phyloP scores from a whole-genome alignment of 2,329 filamentous ascomycete species.

The Arthrobotrys iridis region DNA sequence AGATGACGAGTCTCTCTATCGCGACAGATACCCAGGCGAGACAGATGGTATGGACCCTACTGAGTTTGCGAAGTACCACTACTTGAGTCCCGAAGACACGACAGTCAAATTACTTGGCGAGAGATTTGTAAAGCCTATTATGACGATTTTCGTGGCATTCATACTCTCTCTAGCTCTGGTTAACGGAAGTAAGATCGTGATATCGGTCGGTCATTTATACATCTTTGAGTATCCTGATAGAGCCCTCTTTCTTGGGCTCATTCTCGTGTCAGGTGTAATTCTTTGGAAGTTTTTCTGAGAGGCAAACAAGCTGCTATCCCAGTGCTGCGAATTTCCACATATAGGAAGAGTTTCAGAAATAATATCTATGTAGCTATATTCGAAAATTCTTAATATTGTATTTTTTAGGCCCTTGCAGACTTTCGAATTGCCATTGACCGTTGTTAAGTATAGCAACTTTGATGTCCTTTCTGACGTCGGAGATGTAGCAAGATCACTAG shows the following conservation, averaged over 20 bases:
- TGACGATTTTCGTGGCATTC: conserved; percentile 15
- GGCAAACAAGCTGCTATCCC: too few species aligned
- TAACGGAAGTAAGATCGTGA: not conserved
- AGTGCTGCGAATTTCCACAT: too few species aligned
- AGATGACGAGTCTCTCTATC: conserved; percentile 5
- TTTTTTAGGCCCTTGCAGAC: too few species aligned
- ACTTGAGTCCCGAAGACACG: conserved; percentile 9
- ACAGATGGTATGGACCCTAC: conserved; percentile 29
- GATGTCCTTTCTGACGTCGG: too few species aligned
- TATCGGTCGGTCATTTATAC: conserved; percentile 32
- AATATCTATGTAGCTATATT: too few species aligned
- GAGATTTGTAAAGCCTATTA: conserved; percentile 31
- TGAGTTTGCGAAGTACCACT: conserved; percentile 42
- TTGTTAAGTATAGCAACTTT: too few species aligned
- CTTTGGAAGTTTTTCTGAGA: too few species aligned
- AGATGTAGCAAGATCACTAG: too few species aligned
- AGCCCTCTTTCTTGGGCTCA: not conserved
- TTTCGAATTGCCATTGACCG: too few species aligned
- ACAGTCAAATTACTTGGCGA: conserved; percentile 28
- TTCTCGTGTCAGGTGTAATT: too few species aligned
- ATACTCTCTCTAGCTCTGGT: not conserved
- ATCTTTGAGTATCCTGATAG: not conserved
- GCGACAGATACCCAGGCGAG: conserved; percentile 30
- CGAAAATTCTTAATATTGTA: too few species aligned
- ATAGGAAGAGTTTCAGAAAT: too few species aligned